These are phyloP conservation scores for Coccomyxa sp. DNA, from an alignment of 139 green algal genomes.

Conservation along the genomic window DNA sequence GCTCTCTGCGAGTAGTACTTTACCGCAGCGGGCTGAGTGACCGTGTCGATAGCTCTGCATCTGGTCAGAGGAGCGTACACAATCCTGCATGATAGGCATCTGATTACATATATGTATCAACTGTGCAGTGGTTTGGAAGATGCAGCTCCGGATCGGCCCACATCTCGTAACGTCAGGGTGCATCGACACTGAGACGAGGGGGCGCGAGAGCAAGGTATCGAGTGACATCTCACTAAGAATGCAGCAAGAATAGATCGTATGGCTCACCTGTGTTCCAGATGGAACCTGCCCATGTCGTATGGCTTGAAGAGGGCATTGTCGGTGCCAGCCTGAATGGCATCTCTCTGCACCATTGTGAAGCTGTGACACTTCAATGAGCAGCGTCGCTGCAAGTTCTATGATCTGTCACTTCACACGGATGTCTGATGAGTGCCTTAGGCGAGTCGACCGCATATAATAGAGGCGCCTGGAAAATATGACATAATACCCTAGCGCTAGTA, in stretches of 20 bases:
- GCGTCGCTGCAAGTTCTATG: no score
- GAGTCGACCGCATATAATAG: no score
- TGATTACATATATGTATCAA: no score
- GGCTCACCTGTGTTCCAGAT: slow-evolving; percentile 34
- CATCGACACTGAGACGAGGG: background rate
- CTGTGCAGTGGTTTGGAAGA: background rate
- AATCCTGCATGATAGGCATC: slow-evolving; percentile 45
- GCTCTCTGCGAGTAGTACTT: slow-evolving; percentile 62
- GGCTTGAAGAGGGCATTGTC: slow-evolving; percentile 38
- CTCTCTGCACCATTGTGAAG: no score
- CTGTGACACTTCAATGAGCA: no score
- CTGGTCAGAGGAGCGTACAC: slow-evolving; percentile 74
- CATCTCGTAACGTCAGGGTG: background rate
- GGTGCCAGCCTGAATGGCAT: no score
- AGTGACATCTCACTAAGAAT: background rate
- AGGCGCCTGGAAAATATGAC: no score
- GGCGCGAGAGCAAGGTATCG: background rate
- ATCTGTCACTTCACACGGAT: no score
- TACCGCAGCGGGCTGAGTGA: slow-evolving; percentile 25
- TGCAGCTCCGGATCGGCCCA: background rate
- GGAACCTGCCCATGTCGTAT: slow-evolving; percentile 33
- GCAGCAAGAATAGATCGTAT: background rate
- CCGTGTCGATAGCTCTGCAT: slow-evolving; percentile 43
- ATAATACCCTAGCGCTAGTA: no score
- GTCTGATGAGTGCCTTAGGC: no score